A percentile compares a stretch with the other conserved stretches of the same genome.
Conservation (phyloP, 2,329 filamentous ascomycete genomes). For the Plectosphaerella cucumerina region DNA sequence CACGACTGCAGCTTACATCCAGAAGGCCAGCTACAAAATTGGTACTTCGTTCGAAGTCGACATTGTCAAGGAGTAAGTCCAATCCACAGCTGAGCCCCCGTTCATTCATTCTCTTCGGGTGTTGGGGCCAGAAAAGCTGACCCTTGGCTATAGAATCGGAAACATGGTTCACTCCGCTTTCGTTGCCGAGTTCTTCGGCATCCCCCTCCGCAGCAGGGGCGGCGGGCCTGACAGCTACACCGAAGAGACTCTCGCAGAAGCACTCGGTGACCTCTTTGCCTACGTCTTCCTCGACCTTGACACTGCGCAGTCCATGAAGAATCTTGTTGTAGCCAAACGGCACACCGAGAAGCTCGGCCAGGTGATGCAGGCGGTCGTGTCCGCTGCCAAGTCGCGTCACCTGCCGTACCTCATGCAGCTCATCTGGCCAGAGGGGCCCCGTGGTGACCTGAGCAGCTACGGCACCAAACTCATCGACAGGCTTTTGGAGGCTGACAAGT, state of each 20-base stretch:
- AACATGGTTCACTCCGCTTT: conserved; percentile 50
- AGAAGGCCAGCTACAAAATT: conserved; percentile 21
- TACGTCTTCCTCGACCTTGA: conserved; percentile 53
- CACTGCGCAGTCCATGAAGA: conserved; percentile 47
- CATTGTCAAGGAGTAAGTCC: conserved; percentile 23
- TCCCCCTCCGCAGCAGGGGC: conserved; percentile 30
- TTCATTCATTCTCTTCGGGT: not conserved
- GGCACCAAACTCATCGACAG: conserved; percentile 53
- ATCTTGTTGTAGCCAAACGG: not conserved
- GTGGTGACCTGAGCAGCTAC: conserved; percentile 47
- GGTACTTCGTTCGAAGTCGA: conserved; percentile 25
- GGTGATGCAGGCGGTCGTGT: not conserved
- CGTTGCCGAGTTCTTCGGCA: conserved; percentile 44
- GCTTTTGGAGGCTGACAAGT: conserved; percentile 48
- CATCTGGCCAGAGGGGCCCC: conserved; percentile 21
- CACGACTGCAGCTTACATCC: conserved; percentile 19
- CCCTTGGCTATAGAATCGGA: conserved; percentile 25
- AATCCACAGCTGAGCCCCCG: not conserved
- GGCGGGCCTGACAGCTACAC: conserved; percentile 30
- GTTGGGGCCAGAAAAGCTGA: not conserved
- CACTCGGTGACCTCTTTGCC: conserved; percentile 50
- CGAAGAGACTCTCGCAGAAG: conserved; percentile 22
- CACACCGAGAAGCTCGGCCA: not conserved
- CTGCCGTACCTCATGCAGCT: not conserved
- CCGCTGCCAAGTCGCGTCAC: not conserved